These are phyloP conservation scores for Acanthamoeba lenticulata DNA, from an alignment of 208 protist genomes.

Conservation along the genomic window DNA sequence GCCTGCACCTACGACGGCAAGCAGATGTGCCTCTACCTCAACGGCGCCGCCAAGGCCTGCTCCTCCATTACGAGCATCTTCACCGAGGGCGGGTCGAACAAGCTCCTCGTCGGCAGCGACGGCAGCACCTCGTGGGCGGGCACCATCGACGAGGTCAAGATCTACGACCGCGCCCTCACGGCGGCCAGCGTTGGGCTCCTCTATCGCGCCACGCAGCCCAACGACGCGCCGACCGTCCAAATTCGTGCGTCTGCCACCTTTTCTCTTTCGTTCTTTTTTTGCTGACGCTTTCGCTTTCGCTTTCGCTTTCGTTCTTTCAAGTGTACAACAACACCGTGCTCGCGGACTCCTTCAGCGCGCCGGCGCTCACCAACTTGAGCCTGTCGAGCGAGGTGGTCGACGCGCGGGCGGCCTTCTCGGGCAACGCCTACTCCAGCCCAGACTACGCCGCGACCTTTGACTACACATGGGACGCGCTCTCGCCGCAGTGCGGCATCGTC, in stretches of 20 bases:
- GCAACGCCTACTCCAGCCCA: not conserved
- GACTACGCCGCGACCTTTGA: not conserved
- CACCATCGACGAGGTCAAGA: conserved; percentile 43
- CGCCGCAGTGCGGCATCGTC: not conserved
- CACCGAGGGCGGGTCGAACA: not conserved
- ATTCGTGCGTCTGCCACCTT: not conserved
- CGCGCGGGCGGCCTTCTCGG: not conserved
- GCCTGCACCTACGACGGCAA: not conserved
- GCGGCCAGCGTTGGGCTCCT: not conserved
- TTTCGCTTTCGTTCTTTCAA: not conserved
- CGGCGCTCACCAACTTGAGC: not conserved
- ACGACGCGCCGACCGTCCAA: not conserved
- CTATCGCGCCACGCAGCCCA: not conserved
- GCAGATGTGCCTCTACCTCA: conserved; percentile 19
- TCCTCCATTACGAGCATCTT: not conserved
- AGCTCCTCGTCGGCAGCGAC: not conserved
- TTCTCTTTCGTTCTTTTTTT: not conserved
- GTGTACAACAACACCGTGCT: not conserved
- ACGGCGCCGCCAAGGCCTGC: not conserved
- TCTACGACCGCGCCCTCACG: not conserved
- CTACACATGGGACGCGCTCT: conserved; percentile 6
- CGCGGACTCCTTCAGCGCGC: not conserved
- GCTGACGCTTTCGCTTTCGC: not conserved
- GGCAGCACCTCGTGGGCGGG: not conserved
- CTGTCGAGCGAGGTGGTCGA: not conserved